Evolutionary conservation across 2,329 filamentous ascomycete species (phyloP), one percentile per base, ranked within the genome.

Genomic region (Cladophialophora exuberans): DNA sequence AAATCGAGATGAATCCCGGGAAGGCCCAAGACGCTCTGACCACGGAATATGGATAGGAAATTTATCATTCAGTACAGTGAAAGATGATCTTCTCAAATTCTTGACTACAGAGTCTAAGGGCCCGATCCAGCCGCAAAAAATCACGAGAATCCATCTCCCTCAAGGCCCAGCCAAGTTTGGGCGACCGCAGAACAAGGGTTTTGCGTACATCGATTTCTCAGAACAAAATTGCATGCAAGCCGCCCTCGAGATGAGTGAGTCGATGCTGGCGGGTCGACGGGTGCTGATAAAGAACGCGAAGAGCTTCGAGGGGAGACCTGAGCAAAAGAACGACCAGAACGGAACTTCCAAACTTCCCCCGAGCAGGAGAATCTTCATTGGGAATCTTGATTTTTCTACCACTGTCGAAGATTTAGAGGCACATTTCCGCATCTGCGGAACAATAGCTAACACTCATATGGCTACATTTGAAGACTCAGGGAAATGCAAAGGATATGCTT

Each of bases 401-500:
- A 91, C 86, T 5, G 88, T 93, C 65, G 90, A 96, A 51, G 85
- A 90, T 64, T 73, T 99, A 45, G 79, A 84, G 62, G 80, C 86
- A 61, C 90, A 96, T 69, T 97, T 96, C 71, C 81, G 81, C 44
- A 89, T 87, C 70, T 97, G 93, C 69, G 94, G 94, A 46, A 80
- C 86, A 59, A 84, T 97, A 59, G 83, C 86, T 49, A 89, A 89
- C 76, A 82, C 90, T 61, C 93, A 96, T 74, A 79, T 97, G 63
- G 94, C 94, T 2, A 96, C 92, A 0, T 99, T 99, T 69, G 90
- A 97, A 72, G 95, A 99, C 71, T 87, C 87, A 17, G 94, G 94
- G 38, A 99, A 97, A 76, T 99, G 94, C 78, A 97, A 97, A 76
- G 95, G 94, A 15, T 99, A 88, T 74, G 94, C 87, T 4, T 99